Evolutionary conservation across 768 basidiomycete genomes (phyloP), one percentile per base, ranked within the genome.

Genomic region (Leucocoprinus leucothites): DNA sequence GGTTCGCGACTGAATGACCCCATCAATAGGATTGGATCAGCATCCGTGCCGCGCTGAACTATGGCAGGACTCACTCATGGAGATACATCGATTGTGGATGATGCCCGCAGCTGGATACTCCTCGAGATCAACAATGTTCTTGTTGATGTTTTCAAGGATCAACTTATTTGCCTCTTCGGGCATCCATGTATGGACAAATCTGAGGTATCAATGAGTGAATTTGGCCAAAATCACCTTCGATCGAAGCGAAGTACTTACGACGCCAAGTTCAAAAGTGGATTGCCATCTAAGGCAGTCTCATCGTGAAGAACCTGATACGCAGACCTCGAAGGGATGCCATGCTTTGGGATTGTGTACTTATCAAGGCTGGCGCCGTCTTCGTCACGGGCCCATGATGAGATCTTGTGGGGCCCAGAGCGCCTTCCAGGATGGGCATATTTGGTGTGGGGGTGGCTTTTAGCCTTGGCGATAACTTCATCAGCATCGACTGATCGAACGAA

Each of bases 41-140:
- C 25, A 2, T 48, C 9, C n/a, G 45, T 6, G 5, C 21, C 26
- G 21, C 16, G 26, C 28, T 26, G 22, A 47, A 47, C 14, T 19
- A 13, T 18, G 31, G n/a, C n/a, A 21, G 42, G 7, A 67, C 76
- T 48, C 56, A 77, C 78, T 64, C 80, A 84, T 84, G 21, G 78
- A 82, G 21, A 81, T 67, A 60, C 77, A 79, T 26, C 81, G 75
- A 38, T 78, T 76, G 62, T 83, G 80, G 57, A 85, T 78, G 40
- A 74, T 69, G 13, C 73, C 71, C 7, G 80, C 74, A 0, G 80
- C 79, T 2, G 84, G 84, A 63, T 87, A 86, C 64, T 86, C 85
- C 62, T 85, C 84, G n/a, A 78, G 70, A 68, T 86, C 85, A 28
- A 85, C 82, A 18, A 82, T 73, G 62, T 86, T 87, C 58, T 85